phyloP scores from a whole-genome alignment of 257 asterid species.

The Anisodus tanguticus region DNA sequence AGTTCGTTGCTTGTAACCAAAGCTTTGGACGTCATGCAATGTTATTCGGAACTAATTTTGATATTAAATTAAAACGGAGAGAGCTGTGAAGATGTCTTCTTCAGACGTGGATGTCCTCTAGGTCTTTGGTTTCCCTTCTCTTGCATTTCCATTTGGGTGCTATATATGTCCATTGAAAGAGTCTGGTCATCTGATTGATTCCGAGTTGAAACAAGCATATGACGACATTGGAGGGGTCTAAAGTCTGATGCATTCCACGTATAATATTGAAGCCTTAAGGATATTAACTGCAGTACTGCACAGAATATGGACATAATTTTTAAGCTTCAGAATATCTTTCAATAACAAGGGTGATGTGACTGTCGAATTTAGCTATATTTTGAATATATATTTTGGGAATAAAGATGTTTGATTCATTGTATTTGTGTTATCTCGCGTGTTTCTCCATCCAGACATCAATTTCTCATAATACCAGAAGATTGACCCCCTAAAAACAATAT shows the following conservation, averaged over 20 bases:
- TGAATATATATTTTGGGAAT: neutral
- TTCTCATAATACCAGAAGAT: slow-evolving; percentile 23
- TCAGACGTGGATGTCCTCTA: neutral
- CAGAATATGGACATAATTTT: neutral
- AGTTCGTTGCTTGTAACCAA: neutral
- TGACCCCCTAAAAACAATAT: neutral
- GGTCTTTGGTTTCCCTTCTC: slow-evolving; percentile 24
- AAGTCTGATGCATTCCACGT: slow-evolving; percentile 16
- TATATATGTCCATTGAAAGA: neutral
- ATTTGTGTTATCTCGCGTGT: neutral
- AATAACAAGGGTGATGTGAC: slow-evolving; percentile 22
- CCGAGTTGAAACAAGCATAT: neutral
- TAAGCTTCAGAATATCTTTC: slow-evolving; percentile 15
- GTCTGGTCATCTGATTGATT: neutral
- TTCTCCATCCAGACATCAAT: neutral
- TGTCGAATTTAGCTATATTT: neutral
- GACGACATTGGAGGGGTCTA: neutral
- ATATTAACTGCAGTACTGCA: neutral
- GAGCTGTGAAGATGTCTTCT: neutral
- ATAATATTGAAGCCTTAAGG: slow-evolving; percentile 13
- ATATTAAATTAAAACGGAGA: neutral
- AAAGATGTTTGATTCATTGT: slow-evolving; percentile 19
- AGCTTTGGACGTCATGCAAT: neutral
- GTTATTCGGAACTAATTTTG: slow-evolving; percentile 1
- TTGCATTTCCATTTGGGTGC: slow-evolving; percentile 4